Base-by-base conservation (phyloP, 768 basidiomycete species). In the Boletales sp. region DNA sequence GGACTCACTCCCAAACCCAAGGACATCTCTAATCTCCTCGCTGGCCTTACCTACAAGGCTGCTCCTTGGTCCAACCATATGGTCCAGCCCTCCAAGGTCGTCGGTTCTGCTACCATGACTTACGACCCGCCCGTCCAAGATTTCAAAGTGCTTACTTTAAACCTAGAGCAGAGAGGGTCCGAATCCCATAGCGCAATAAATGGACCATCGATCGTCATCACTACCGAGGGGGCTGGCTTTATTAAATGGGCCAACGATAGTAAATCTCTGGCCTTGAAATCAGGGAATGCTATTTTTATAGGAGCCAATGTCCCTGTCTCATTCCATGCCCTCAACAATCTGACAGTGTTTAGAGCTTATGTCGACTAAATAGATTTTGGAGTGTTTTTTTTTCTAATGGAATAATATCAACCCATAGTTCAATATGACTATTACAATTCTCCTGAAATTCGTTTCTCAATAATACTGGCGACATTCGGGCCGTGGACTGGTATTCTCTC, bases 1-100 rank as follows among this genome's bases (percentile, higher is more conserved):
- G 96, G 96, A 13, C 83, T 99, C 36, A 99, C 96, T 0, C 95
- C 96, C 2, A 99, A 99, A 70, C 79, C 91, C 31, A 86, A 96
- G 46, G 96, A 99, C 66, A 84, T 99, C 33, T 83, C 85, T 10
- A 97, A 95, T 56, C 83, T 99, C 38, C 77, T 96, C 51, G 75
- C 81, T 5, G 87, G 88, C 55, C 79, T 98, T 51, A 97, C 94
- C 9, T 99, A 98, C 68, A 76, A 71, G 43, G 78, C 91, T 9
- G 82, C 84, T 2, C 76, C 79, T 13, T 79, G 86, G 11, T 70
- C 77, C 8, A 80, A 80, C 43, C 93, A 96, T 62, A 68, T 84
- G 51, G 84, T 97, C 49, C 56, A 70, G 17, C 87, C 92, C 2
- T 69, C 66, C 4, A 56, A 69, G 0, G 88, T 84, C 70, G 56